Conservation (phyloP, 768 basidiomycete genomes). For the Amanita fuliginea region DNA sequence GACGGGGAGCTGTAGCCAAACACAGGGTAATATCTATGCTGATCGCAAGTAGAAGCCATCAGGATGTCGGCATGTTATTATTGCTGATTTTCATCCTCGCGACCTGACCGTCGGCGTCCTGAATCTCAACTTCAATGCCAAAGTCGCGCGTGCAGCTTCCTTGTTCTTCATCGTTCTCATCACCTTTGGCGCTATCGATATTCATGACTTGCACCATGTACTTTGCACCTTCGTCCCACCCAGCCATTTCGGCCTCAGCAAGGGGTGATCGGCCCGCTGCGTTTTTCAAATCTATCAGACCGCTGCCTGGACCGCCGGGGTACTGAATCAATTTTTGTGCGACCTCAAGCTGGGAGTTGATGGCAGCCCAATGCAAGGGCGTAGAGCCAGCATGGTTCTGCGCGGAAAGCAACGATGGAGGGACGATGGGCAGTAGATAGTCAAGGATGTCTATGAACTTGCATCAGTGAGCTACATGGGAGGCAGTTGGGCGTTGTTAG, state of each 20-base stretch:
- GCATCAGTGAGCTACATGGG: constrained; percentile 3
- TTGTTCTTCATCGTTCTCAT: constrained; percentile 17
- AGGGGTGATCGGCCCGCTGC: constrained; percentile 64
- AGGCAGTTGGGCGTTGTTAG: constrained; percentile 4
- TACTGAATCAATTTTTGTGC: constrained; percentile 49
- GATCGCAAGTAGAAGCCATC: no score
- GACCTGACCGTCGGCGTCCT: constrained; percentile 60
- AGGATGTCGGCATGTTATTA: neutral
- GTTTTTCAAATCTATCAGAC: constrained; percentile 72
- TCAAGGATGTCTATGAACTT: constrained; percentile 56
- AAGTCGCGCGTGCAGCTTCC: neutral
- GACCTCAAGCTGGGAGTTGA: constrained; percentile 66
- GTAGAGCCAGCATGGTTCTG: constrained; percentile 72
- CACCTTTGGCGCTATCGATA: constrained; percentile 38
- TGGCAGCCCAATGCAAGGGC: constrained; percentile 83
- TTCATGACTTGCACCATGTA: constrained; percentile 80
- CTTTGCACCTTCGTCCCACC: constrained; percentile 76
- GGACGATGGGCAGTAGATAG: constrained; percentile 54
- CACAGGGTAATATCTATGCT: no score
- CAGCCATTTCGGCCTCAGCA: constrained; percentile 68
- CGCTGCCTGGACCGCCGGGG: constrained; percentile 46
- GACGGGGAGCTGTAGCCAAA: neutral
- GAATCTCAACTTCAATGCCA: constrained; percentile 57
- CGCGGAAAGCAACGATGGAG: constrained; percentile 42
- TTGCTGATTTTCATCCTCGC: constrained; percentile 50